Conservation (phyloP, 2,329 filamentous ascomycete species). For the Apiospora marii region DNA sequence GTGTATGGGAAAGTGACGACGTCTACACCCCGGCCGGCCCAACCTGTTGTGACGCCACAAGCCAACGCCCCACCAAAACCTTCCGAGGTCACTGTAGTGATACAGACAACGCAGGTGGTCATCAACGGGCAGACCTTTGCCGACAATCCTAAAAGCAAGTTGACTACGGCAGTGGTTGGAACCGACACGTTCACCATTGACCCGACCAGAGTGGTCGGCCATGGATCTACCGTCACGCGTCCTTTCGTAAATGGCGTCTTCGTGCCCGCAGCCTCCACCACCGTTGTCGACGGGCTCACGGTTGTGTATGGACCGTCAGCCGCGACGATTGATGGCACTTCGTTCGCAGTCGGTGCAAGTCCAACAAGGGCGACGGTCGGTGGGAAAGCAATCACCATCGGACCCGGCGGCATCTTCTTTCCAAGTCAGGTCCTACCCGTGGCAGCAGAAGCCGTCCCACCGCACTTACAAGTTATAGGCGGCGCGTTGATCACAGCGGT, state of each 20-base stretch:
- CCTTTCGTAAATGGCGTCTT: conserved; percentile 45
- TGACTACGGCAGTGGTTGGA: conserved; percentile 51
- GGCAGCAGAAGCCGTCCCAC: conserved; percentile 43
- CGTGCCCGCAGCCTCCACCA: conserved; percentile 46
- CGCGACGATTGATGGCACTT: conserved; percentile 52
- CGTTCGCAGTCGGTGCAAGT: conserved; percentile 49
- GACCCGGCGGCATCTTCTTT: conserved; percentile 45
- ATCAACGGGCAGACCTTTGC: conserved; percentile 56
- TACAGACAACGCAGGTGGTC: conserved; percentile 54
- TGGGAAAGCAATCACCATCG: conserved; percentile 38
- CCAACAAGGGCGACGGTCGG: conserved; percentile 45
- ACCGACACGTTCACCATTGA: conserved; percentile 56
- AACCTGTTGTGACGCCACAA: neutral
- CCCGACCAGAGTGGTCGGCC: conserved; percentile 54
- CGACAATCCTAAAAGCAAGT: conserved; percentile 46
- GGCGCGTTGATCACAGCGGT: conserved; percentile 56
- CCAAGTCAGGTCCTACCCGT: conserved; percentile 49
- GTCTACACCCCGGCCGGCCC: conserved; percentile 26
- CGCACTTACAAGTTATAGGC: conserved; percentile 55
- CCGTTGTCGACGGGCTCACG: conserved; percentile 48
- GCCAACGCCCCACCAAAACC: conserved; percentile 14
- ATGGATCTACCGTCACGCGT: conserved; percentile 53
- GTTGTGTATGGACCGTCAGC: conserved; percentile 52
- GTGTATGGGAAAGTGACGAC: conserved; percentile 35
- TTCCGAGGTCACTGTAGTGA: conserved; percentile 49